phyloP scores from a whole-genome alignment of 2,329 filamentous ascomycete genomes.

The Stagonosporopsis cucurbitacearum region DNA sequence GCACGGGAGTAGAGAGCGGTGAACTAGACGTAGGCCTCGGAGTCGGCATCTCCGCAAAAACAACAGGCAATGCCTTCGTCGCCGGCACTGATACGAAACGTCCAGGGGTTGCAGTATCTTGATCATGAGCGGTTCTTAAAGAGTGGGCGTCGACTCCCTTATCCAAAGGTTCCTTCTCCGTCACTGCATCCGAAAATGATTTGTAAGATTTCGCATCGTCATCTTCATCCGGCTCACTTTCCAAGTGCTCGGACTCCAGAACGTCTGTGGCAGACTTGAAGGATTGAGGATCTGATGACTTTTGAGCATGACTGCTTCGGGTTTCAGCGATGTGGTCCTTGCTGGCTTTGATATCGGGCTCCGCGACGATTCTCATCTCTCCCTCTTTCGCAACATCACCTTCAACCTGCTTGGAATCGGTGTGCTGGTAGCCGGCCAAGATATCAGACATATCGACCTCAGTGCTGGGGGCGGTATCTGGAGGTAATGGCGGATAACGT shows the following conservation, averaged over 20 bases:
- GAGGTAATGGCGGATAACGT: slow-evolving; percentile 4
- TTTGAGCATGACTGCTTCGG: slow-evolving; percentile 33
- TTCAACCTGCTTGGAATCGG: slow-evolving; percentile 31
- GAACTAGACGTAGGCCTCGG: slow-evolving; percentile 20
- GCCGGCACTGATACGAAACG: slow-evolving; percentile 26
- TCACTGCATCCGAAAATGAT: slow-evolving; percentile 20
- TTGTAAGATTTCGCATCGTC: slow-evolving; percentile 22
- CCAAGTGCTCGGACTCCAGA: slow-evolving; percentile 16
- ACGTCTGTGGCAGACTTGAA: slow-evolving; percentile 43
- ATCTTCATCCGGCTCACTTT: background rate
- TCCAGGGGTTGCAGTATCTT: slow-evolving; percentile 30
- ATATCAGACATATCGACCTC: slow-evolving; percentile 45
- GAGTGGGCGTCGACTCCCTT: slow-evolving; percentile 35
- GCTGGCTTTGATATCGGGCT: background rate
- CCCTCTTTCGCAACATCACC: slow-evolving; percentile 25
- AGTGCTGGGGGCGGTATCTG: slow-evolving; percentile 26
- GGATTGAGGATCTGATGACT: slow-evolving; percentile 42
- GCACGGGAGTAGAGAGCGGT: slow-evolving; percentile 24
- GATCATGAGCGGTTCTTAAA: slow-evolving; percentile 32
- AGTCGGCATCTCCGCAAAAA: slow-evolving; percentile 5
- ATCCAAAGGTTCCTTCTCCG: slow-evolving; percentile 13
- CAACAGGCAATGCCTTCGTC: slow-evolving; percentile 20
- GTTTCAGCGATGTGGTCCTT: slow-evolving; percentile 10
- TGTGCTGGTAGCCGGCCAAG: slow-evolving; percentile 40
- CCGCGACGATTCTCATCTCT: background rate